phyloP scores from a whole-genome alignment of 805 yeast genomes.

The Candida dajiaensis region DNA sequence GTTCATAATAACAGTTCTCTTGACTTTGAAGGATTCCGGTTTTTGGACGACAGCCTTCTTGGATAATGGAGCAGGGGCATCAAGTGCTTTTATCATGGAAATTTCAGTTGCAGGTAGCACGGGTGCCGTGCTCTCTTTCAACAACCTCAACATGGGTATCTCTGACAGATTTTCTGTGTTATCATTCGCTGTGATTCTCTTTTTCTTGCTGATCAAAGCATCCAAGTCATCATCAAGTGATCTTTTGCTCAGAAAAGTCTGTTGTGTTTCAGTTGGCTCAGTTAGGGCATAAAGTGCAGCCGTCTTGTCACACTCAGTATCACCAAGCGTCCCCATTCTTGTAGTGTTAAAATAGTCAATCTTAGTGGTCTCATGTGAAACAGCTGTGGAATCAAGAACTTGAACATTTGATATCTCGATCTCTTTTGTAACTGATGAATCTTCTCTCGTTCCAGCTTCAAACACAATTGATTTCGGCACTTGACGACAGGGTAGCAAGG shows the following conservation, averaged over 20 bases:
- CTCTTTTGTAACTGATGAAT: background rate
- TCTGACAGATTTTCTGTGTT: background rate
- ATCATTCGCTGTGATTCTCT: background rate
- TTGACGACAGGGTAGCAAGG: background rate
- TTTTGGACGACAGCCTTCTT: background rate
- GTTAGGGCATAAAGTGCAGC: background rate
- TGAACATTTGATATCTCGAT: background rate
- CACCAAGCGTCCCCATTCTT: constrained; percentile 3
- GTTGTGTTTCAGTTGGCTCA: background rate
- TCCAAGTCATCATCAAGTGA: constrained; percentile 17
- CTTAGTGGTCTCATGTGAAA: background rate
- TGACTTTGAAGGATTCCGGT: background rate
- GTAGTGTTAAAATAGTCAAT: constrained; percentile 2
- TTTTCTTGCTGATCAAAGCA: background rate
- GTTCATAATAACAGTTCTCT: constrained; percentile 2
- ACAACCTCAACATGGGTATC: background rate
- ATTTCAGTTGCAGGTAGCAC: background rate
- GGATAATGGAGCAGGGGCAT: background rate
- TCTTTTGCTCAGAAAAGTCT: constrained; percentile 1
- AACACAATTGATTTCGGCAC: background rate
- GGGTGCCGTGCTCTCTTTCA: background rate
- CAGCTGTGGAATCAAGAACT: background rate
- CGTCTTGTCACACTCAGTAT: background rate
- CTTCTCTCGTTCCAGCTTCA: background rate
- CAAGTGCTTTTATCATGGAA: background rate